A percentile compares a stretch with the other conserved stretches of the same genome.
Conservation (phyloP, 345 rosid species). For the Corchorus capsularis region DNA sequence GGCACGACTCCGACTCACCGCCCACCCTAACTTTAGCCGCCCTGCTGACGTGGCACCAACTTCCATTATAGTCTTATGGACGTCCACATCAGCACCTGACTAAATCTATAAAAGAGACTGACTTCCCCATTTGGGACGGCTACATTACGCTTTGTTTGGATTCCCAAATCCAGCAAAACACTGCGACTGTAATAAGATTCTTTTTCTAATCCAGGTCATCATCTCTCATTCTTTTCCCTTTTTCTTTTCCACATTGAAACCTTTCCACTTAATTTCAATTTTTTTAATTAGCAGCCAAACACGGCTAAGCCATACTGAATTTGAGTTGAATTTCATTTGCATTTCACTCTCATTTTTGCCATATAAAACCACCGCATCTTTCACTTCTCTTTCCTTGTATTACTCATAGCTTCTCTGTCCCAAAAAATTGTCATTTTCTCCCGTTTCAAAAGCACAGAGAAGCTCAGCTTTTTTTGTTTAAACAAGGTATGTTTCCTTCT, state of each 20-base stretch:
- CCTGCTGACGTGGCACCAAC: background rate
- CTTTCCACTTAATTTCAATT: background rate
- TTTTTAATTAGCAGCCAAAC: background rate
- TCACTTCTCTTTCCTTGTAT: background rate
- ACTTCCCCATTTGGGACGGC: background rate
- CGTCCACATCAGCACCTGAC: conserved; percentile 15
- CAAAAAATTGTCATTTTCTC: background rate
- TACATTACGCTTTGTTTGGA: background rate
- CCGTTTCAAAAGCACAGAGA: conserved; percentile 1
- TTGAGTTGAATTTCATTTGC: conserved; percentile 21
- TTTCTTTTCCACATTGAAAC: background rate
- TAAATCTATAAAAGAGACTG: background rate
- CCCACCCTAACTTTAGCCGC: conserved; percentile 4
- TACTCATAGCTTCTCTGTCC: conserved; percentile 12
- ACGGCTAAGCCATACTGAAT: background rate
- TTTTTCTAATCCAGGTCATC: background rate
- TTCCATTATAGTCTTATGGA: background rate
- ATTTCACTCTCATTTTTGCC: conserved; percentile 20
- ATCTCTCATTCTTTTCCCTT: background rate
- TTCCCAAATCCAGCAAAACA: background rate
- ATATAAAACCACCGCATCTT: background rate
- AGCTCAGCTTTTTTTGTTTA: conserved; percentile 5
- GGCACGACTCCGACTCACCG: background rate
- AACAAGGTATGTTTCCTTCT: background rate
- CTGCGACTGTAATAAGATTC: background rate